Evolutionary conservation across 108 stramenopile genomes (phyloP), one percentile per base, ranked within the genome.

Genomic region (Skeletonema menzelii): DNA sequence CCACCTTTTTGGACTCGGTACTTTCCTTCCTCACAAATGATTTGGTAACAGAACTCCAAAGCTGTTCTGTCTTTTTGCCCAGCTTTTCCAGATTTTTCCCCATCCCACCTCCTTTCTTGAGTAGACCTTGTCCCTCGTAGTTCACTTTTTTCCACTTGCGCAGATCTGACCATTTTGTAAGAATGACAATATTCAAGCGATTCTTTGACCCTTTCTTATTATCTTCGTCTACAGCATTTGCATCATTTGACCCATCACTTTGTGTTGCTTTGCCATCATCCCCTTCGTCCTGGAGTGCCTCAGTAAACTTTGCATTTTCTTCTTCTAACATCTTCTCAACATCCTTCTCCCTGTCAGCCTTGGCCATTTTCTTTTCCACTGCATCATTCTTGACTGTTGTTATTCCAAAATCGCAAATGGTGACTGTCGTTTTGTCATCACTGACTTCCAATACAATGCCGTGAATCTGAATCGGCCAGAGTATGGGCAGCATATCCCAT

Each of bases 391-490:
- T 79, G 10, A 63, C 63, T 28, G 73, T 30, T 19, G 84, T 76
- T 28, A 84, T 68, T 4, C 85, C 85, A 80, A 86, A 86, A 56
- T 86, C 82, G 59, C 77, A 69, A 32, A 86, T 74, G 27, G 80
- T 82, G 13, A 84, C 71, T 15, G 65, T 63, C 4, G 59, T 74
- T 62, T 56, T 66, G 59, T 78, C 77, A 53, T 57, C 72, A 22
- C 72, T 72, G 10, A 82, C 72, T 67, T 78, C 77, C 24, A 87
- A 40, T 6, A 84, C 83, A 61, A 87, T 85, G 4, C 83, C 86
- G 63, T 87, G 84, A 31, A 87, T 79, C 61, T 87, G 86, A 20
- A 87, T 84, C 11, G 86, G 86, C 65, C 76, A 83, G 26, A 87
- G 24, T 42, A 76, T 72, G 8, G 75, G 75, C 5, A 87, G 55